Conservation (phyloP, 805 yeast genomes). For the Lipomyces starkeyi region DNA sequence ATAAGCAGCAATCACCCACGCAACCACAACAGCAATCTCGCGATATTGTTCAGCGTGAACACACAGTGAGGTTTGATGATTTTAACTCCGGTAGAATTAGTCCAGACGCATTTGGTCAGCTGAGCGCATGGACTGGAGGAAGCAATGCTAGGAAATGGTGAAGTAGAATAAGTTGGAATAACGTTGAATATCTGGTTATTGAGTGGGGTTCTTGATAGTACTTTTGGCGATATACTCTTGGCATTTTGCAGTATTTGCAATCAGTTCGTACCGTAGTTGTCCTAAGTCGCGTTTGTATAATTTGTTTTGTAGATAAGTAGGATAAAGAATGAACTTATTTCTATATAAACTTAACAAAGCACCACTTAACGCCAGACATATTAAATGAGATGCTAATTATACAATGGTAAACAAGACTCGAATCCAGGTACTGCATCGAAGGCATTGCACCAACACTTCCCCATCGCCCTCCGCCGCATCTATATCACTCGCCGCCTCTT, state of each 20-base stretch:
- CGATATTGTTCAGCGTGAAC: slow-evolving; percentile 12
- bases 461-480: slow-evolving; percentile 48
- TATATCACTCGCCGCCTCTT: slow-evolving; percentile 43
- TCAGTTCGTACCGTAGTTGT: background rate
- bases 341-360: background rate
- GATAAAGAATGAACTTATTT: background rate
- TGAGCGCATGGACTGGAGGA: slow-evolving; percentile 33
- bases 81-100: slow-evolving; percentile 29
- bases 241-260: background rate
- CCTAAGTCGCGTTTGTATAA: background rate
- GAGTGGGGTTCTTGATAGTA: slow-evolving; percentile 6
- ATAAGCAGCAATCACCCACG: slow-evolving; percentile 3
- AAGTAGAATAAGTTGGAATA: background rate
- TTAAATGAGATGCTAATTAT: slow-evolving; percentile 19
- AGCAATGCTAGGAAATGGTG: slow-evolving; percentile 13
- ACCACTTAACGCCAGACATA: background rate
- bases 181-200: background rate
- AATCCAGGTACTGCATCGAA: slow-evolving; percentile 85
- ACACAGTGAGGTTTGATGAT: slow-evolving; percentile 16
- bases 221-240: no score
- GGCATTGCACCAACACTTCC: slow-evolving; percentile 78
- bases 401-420: slow-evolving; percentile 61
- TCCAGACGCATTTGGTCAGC: slow-evolving; percentile 41
- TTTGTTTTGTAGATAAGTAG: slow-evolving; percentile 1
- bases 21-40: slow-evolving; percentile 20